phyloP scores from a whole-genome alignment of 2,329 filamentous ascomycete species.

The Fusarium sublunatum region DNA sequence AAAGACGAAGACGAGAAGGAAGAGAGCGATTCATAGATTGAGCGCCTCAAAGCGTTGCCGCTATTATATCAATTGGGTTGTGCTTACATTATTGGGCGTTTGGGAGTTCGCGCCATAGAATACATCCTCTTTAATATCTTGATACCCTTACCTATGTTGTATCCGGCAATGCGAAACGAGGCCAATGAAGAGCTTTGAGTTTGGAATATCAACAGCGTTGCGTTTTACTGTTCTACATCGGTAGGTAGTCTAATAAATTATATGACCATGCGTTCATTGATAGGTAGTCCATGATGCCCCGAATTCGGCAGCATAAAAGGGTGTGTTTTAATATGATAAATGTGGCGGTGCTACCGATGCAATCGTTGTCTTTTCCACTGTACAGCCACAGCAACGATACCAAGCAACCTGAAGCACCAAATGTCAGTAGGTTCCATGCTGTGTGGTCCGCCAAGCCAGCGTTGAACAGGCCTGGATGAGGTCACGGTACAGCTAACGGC shows the following conservation, averaged over 20 bases:
- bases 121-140: conserved; percentile 25
- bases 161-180: conserved; percentile 26
- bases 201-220: conserved; percentile 1
- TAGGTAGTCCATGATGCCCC: too few species aligned
- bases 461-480: conserved; percentile 38
- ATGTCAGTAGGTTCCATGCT: conserved; percentile 10
- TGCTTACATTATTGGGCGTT: conserved; percentile 40
- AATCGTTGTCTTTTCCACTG: not conserved
- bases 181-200: conserved; percentile 4
- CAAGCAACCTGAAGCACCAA: not conserved
- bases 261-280: not conserved
- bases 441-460: conserved; percentile 36
- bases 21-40: conserved; percentile 34
- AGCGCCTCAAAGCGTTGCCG: conserved; percentile 16
- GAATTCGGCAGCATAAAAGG: too few species aligned
- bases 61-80: conserved; percentile 14
- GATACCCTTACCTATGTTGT: conserved; percentile 38
- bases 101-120: conserved; percentile 30
- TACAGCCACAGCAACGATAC: conserved; percentile 14
- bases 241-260: not conserved
- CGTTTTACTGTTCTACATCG: not conserved
- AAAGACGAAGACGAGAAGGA: conserved; percentile 63
- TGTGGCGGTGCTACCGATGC: conserved; percentile 7
- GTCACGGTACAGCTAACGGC: conserved; percentile 39
- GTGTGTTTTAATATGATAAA: not conserved